phyloP scores from a whole-genome alignment of 768 basidiomycete species.

The Tylopilus balloui region DNA sequence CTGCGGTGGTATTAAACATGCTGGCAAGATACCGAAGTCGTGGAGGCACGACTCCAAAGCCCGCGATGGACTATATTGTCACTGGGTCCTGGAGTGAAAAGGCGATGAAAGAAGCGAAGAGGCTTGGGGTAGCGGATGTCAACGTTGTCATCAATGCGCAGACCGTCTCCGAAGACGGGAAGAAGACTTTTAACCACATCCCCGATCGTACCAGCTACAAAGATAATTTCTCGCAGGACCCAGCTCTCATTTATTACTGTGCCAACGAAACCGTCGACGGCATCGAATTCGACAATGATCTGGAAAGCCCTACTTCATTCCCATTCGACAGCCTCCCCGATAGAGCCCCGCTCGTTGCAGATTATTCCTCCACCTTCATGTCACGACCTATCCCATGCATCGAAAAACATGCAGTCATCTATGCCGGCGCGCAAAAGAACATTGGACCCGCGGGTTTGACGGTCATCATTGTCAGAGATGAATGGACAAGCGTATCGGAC shows the following conservation, averaged over 20 bases:
- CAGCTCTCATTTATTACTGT: constrained; percentile 95
- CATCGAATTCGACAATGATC: constrained; percentile 72
- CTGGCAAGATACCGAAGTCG: constrained; percentile 80
- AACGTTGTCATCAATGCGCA: constrained; percentile 73
- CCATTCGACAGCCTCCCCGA: constrained; percentile 72
- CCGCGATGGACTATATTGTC: constrained; percentile 80
- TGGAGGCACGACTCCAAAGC: constrained; percentile 51
- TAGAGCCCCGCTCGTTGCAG: constrained; percentile 77
- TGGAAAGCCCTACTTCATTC: constrained; percentile 59
- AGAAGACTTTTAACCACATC: constrained; percentile 73
- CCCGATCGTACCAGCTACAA: constrained; percentile 69
- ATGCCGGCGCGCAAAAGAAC: constrained; percentile 98
- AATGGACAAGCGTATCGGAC: constrained; percentile 64
- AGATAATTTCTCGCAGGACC: constrained; percentile 60
- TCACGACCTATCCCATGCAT: constrained; percentile 85
- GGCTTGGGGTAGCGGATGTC: constrained; percentile 56
- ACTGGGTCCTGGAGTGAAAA: constrained; percentile 93
- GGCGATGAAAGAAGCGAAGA: constrained; percentile 75
- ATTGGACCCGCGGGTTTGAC: constrained; percentile 92
- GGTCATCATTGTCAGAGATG: constrained; percentile 90
- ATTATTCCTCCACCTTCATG: constrained; percentile 97
- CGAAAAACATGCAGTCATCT: constrained; percentile 89
- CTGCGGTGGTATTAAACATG: constrained; percentile 87
- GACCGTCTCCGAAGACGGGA: constrained; percentile 49
- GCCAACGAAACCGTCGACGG: constrained; percentile 99